Percentiles rank a stretch among this genome's conserved stretches.
These are phyloP conservation scores for Annulohypoxylon maeteangense DNA, from an alignment of 495 filamentous ascomycete genomes.

Conservation along the genomic window DNA sequence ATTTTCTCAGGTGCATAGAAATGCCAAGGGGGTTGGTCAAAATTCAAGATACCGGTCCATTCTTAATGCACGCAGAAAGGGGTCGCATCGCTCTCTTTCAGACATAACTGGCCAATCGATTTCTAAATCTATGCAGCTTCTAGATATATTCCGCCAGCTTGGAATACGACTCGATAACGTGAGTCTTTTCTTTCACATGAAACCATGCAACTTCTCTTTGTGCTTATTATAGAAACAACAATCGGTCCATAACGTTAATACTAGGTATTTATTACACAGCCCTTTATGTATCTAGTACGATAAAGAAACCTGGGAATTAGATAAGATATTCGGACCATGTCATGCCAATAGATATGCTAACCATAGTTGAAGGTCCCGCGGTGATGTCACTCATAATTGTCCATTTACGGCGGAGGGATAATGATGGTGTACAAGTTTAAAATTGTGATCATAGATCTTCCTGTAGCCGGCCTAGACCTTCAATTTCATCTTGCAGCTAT, in stretches of 20 bases:
- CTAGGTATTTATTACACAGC: too few relatives aligned
- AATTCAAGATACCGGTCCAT: constrained; percentile 7
- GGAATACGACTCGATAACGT: constrained; percentile 12
- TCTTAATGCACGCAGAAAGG: constrained; percentile 28
- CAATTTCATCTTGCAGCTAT: constrained; percentile 33
- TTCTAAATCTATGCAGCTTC: constrained; percentile 10
- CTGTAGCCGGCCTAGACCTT: constrained; percentile 17
- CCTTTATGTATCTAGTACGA: too few relatives aligned
- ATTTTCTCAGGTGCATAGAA: constrained; percentile 8
- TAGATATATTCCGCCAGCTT: constrained; percentile 13
- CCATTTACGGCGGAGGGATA: constrained; percentile 7
- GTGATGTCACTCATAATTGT: constrained; percentile 29
- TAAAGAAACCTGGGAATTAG: constrained; percentile 2
- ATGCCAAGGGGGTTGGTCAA: constrained; percentile 14
- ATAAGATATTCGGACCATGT: constrained; percentile 4
- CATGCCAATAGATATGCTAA: constrained; percentile 16
- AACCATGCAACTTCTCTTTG: constrained; percentile 16
- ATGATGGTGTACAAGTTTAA: constrained; percentile 31
- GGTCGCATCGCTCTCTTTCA: constrained; percentile 22
- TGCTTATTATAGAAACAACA: constrained; percentile 35
- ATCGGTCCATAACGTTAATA: neutral
- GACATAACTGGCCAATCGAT: constrained; percentile 10
- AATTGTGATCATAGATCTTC: constrained; percentile 40
- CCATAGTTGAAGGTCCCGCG: neutral
- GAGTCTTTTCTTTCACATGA: constrained; percentile 26